A percentile compares a stretch with the other conserved stretches of the same genome.
Evolutionary conservation across 768 basidiomycete genomes (phyloP).

Genomic region (Cystobasidium tubakii): DNA sequence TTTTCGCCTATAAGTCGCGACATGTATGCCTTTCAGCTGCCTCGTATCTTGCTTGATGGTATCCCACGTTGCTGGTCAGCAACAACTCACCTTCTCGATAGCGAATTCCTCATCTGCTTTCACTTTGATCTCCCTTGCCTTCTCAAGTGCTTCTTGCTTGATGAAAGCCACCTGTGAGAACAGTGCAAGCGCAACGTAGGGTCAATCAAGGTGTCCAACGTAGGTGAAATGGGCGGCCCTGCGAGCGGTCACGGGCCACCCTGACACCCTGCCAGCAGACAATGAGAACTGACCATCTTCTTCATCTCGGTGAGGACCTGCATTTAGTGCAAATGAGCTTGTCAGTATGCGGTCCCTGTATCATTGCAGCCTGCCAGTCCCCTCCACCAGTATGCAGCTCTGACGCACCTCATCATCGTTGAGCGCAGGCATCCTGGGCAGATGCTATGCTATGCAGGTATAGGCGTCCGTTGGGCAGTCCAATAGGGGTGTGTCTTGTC

Average conservation of each 20-base stretch:
- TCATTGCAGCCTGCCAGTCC: conserved; percentile 4
- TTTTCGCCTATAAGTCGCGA: conserved; percentile 65
- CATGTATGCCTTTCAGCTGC: neutral
- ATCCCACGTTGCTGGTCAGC: neutral
- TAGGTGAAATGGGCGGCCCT: too few species aligned
- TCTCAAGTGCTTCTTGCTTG: conserved; percentile 91
- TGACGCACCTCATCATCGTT: conserved; percentile 36
- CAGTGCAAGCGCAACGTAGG: neutral
- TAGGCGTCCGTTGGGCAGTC: too few species aligned
- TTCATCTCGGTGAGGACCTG: conserved; percentile 38
- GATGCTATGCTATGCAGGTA: neutral
- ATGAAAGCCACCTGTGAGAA: conserved; percentile 32
- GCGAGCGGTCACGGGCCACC: neutral
- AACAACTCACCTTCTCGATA: conserved; percentile 73
- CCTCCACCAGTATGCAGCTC: neutral
- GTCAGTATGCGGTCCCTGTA: neutral
- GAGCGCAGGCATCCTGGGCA: conserved; percentile 33
- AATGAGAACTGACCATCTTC: conserved; percentile 33
- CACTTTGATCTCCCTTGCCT: conserved; percentile 90
- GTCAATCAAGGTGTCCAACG: neutral
- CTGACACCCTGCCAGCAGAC: neutral
- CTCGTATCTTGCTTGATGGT: neutral
- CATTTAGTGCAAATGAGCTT: neutral
- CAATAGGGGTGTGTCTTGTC: neutral
- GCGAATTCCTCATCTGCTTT: conserved; percentile 99